Conservation (phyloP, 495 filamentous ascomycete species). For the Margaritispora aquatica region DNA sequence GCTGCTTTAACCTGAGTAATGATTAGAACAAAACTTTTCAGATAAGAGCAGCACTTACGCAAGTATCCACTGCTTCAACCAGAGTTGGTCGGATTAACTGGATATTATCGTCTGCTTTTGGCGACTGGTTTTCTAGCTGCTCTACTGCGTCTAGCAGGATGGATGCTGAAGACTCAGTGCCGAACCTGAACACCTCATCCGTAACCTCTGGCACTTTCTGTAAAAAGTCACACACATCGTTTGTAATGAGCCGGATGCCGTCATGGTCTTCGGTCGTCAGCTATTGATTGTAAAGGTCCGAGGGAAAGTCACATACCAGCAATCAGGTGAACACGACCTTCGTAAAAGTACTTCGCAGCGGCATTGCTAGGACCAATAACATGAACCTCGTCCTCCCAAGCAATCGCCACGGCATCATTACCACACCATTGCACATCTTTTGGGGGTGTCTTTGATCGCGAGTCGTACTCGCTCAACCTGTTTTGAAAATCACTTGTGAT, state of each 20-base stretch:
- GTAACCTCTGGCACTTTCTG: constrained; percentile 88
- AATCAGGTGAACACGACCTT: constrained; percentile 82
- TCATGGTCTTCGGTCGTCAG: constrained; percentile 65
- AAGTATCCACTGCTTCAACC: constrained; percentile 86
- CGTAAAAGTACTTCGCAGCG: constrained; percentile 80
- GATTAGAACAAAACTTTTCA: constrained; percentile 3
- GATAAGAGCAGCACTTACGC: constrained; percentile 35
- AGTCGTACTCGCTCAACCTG: constrained; percentile 87
- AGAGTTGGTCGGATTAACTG: constrained; percentile 83
- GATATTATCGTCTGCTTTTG: constrained; percentile 96
- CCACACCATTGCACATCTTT: constrained; percentile 94
- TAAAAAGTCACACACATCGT: constrained; percentile 89
- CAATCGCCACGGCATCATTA: constrained; percentile 87
- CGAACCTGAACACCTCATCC: constrained; percentile 82
- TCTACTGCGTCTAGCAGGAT: constrained; percentile 89
- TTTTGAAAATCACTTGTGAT: constrained; percentile 92
- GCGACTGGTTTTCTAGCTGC: constrained; percentile 86
- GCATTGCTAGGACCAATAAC: constrained; percentile 80
- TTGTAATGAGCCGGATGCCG: constrained; percentile 80
- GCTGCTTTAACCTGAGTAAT: constrained; percentile 59
- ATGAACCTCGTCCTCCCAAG: constrained; percentile 98
- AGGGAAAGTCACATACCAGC: constrained; percentile 50
- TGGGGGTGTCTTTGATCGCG: constrained; percentile 74
- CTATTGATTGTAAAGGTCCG: neutral
- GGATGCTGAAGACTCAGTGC: constrained; percentile 80